Base-by-base conservation (phyloP, 345 rosid genomes). In the Boechera retrofracta region DNA sequence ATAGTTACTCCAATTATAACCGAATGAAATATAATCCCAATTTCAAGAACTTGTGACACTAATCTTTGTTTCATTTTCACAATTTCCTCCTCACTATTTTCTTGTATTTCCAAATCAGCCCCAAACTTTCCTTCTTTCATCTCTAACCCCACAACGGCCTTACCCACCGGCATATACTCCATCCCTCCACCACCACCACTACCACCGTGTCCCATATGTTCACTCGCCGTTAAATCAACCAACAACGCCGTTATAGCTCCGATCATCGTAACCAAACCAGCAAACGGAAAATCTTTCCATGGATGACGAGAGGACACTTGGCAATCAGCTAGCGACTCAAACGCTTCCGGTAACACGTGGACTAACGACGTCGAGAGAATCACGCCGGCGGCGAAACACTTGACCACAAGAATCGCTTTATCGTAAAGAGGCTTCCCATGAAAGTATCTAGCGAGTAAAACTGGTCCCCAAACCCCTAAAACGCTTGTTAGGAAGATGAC, bases 341-440 rank as follows among this genome's bases (percentile, higher is more conserved):
- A 94, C 18, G 97, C 98, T 15, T 92, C 97, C 4, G 98, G 97
- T 51, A 90, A 92, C 11, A 92, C 97, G 74, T 94, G 98, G 72
- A 94, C 97, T 0, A 94, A 79, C 8, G 98, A 92, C 11, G 98
- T 94, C 16, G 98, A 92, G 70, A 94, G 92, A 49, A 94, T 92
- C 1, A 94, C 98, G 0, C 98, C 98, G 60, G 98, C 97, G 31
- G 97, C 98, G 83, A 94, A 94, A 82, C 97, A 90, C 80, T 94
- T 94, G 56, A 94, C 87, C 2, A 86, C 29, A 3, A 92, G 87
- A 21, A 85, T 76, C 9, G 94, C 87, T 76, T 85, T 87, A 64
- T 89, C 95, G 81, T 94, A 92, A 10, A 83, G 78, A 49, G 98
- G 90, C 67, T 86, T 94, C 0, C 97, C 97, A 0, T 84, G 93